Base-by-base conservation (phyloP, 208 protist species). In the Trypanosoma congolense region DNA sequence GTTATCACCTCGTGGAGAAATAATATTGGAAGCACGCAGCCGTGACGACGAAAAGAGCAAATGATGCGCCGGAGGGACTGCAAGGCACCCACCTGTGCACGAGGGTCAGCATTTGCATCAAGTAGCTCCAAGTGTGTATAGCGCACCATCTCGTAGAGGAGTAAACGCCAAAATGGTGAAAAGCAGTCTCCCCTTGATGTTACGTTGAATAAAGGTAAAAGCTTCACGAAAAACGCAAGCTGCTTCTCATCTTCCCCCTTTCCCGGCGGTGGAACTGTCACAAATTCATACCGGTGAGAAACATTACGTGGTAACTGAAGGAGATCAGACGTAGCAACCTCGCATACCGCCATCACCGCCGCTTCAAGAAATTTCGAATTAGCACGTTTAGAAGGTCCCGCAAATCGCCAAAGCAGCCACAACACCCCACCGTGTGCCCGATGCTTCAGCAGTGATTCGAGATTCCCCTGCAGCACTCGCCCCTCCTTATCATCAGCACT, bases 21-120 rank as follows among this genome's bases (percentile, higher is more conserved):
- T 38, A 90, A 46, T 12, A 93, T 54, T 29, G 78, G 75, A 38
- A 44, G 56, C 24, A 93, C 73, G 30, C 64, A 75, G 10, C 61
- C 51, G 54, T 90, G 79, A 1, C 56, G 58, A 45, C 66, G 45
- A 53, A 93, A 65, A 1, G 76, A 72, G 54, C 77, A 78, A 14
- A 81, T 52, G 9, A 87, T 65, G 38, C 86, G 81, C 9, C 85
- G 80, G 16, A 89, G 63, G 16, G 74, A 73, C 10, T 84, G 59
- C 30, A 74, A 70, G 1, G 71, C 64, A 26, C 79, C 85, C 2
- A 87, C 73, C 31, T 44, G 51, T 6, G 35, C 16, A 16, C 28
- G 46, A 18, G 56, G 29, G 9, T 28, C 46, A 19, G 33, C 51
- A 9, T 24, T 41, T 9, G 31, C 24, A 28, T 58, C 33, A 2